Base-by-base conservation (phyloP, 345 rosid species). In the Bretschneidera sinensis region DNA sequence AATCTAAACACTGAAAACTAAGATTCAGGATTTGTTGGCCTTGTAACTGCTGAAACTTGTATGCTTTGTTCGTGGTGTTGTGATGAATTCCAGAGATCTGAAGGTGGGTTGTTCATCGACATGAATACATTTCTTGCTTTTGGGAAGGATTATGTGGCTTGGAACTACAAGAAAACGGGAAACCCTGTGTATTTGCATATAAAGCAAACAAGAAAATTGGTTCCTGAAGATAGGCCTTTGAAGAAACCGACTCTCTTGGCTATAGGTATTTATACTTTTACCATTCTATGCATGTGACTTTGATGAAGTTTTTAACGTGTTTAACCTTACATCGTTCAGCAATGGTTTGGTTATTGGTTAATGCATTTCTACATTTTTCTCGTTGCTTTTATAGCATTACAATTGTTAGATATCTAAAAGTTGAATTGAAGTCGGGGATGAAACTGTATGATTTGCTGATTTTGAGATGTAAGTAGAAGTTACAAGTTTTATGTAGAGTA, bases 171-270 rank as follows among this genome's bases (percentile, higher is more conserved):
- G 81, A 95, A 95, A 85, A 85, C 96, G 6, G 89, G 91, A 43
- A 85, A 95, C 57, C 81, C 95, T 1, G 99, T 95, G 47, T 95
- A 95, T 74, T 68, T 91, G 74, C 95, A 91, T 54, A 75, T 95
- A 17, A 86, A 95, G 78, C 89, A 88, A 71, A 85, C 87, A 10
- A 68, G 67, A 23, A 95, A 86, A 82, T 43, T 71, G 77, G 78
- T 74, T 73, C 80, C 94, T 0, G 99, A 95, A 76, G 96, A 88
- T 39, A 80, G 99, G 43, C 99, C 98, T 69, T 70, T 69, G 1
- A 95, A 91, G 79, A 95, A 95, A 76, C 98, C 94, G 0, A 83
- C 96, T 61, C 80, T 85, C 16, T 82, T 95, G 77, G 96, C 98
- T 43, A 91, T 95, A 70, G 99, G 99, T 95, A 74, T 23, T 14